Evolutionary conservation across 805 yeast species (phyloP).

Genomic region (Spathaspora gorwiae): DNA sequence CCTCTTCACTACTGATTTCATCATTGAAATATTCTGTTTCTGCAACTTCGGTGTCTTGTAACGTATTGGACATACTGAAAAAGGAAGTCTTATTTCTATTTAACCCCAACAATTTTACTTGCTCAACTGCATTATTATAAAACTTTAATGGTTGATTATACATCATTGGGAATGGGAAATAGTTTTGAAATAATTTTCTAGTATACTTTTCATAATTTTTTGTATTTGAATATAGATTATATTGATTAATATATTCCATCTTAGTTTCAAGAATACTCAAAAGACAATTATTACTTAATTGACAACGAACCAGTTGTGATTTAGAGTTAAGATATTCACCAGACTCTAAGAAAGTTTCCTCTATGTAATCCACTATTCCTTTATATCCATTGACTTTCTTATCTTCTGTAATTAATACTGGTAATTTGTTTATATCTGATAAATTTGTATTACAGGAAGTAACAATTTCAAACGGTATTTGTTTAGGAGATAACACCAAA

Average conservation of each 20-base stretch:
- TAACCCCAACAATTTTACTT: slow-evolving; percentile 28
- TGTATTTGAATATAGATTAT: slow-evolving; percentile 52
- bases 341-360: slow-evolving; percentile 1
- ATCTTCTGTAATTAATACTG: slow-evolving; percentile 26
- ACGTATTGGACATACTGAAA: slow-evolving; percentile 19
- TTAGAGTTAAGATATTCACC: slow-evolving; percentile 10
- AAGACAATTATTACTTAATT: slow-evolving; percentile 43
- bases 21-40: slow-evolving; percentile 27
- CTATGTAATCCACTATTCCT: slow-evolving; percentile 10
- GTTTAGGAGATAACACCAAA: slow-evolving; percentile 13
- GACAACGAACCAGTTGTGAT: not conserved
- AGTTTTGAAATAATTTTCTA: slow-evolving; percentile 46
- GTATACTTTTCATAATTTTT: slow-evolving; percentile 59
- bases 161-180: slow-evolving; percentile 71
- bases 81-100: slow-evolving; percentile 23
- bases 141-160: slow-evolving; percentile 57
- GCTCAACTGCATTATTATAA: slow-evolving; percentile 33
- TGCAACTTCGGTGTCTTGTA: slow-evolving; percentile 12
- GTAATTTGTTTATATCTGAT: slow-evolving; percentile 47
- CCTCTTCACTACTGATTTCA: slow-evolving; percentile 15
- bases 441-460: slow-evolving; percentile 57
- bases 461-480: slow-evolving; percentile 29
- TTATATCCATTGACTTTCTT: slow-evolving; percentile 16
- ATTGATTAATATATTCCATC: slow-evolving; percentile 46
- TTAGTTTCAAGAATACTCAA: slow-evolving; percentile 38